These are phyloP conservation scores for Russula dissimulans DNA, from an alignment of 768 basidiomycete species.

Conservation along the genomic window DNA sequence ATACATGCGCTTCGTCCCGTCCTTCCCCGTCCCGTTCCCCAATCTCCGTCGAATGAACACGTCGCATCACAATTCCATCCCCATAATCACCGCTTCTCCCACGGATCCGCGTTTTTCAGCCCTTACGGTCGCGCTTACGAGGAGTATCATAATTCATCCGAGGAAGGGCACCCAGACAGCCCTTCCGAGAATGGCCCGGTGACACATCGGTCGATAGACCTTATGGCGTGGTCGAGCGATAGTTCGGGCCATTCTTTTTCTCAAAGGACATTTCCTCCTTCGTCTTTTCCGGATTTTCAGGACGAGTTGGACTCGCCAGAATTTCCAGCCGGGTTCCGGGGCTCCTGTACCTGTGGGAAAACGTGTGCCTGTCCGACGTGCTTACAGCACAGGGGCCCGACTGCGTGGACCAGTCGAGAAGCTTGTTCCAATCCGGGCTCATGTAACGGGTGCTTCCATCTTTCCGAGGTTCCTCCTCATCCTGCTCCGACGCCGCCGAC, in stretches of 20 bases:
- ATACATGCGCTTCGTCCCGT: conserved; percentile 45
- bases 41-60: conserved; percentile 33
- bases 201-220: conserved; percentile 2
- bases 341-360: conserved; percentile 17
- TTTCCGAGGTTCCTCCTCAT: conserved; percentile 10
- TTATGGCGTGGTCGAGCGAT: conserved; percentile 15
- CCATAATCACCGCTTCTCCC: conserved; percentile 28
- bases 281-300: conserved; percentile 2
- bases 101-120: conserved; percentile 46
- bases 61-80: conserved; percentile 33
- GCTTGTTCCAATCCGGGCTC: conserved; percentile 10
- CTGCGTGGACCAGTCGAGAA: conserved; percentile 15
- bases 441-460: conserved; percentile 13
- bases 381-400: conserved; percentile 16
- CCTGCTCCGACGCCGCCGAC: conserved; percentile 20
- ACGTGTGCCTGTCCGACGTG: conserved; percentile 16
- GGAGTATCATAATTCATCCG: conserved; percentile 36
- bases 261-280: not conserved
- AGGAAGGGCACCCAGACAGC: conserved; percentile 15
- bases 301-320: conserved; percentile 12
- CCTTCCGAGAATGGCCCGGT: conserved; percentile 4
- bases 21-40: conserved; percentile 45
- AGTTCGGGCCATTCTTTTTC: conserved; percentile 7
- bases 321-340: conserved; percentile 9
- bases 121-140: conserved; percentile 60